These are phyloP conservation scores for Beta corolliflora DNA, from an alignment of 179 eudicot genomes.

Conservation along the genomic window DNA sequence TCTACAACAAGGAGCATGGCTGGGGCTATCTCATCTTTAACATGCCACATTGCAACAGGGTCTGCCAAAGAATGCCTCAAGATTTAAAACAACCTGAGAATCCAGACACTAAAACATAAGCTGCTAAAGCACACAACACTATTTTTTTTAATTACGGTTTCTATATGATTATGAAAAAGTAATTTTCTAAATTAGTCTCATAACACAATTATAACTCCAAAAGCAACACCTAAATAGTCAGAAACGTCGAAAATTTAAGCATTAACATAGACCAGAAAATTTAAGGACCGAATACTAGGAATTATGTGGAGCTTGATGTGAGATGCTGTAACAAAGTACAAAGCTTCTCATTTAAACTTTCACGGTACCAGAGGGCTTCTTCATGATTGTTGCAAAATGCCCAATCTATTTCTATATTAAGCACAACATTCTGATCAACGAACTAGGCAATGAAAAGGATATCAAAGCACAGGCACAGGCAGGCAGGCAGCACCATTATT, in stretches of 20 bases:
- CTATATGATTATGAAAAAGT: neutral
- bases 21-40: conserved; percentile 74
- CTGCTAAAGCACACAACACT: conserved; percentile 40
- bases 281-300: neutral
- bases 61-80: conserved; percentile 99
- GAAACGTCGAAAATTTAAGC: neutral
- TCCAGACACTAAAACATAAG: conserved; percentile 77
- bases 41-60: conserved; percentile 99
- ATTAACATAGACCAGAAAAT: neutral
- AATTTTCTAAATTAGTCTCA: neutral
- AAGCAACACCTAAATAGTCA: neutral
- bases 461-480: too few relatives aligned
- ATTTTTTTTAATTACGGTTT: neutral
- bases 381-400: neutral
- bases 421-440: neutral
- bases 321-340: neutral
- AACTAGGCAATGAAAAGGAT: too few relatives aligned
- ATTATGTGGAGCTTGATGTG: neutral
- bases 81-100: conserved; percentile 89
- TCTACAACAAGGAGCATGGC: conserved; percentile 87
- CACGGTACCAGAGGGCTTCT: too few relatives aligned
- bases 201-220: neutral
- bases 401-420: neutral
- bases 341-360: neutral
- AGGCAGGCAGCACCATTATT: neutral